phyloP scores from a whole-genome alignment of 2,329 filamentous ascomycete species.

The Verticillium isaacii region DNA sequence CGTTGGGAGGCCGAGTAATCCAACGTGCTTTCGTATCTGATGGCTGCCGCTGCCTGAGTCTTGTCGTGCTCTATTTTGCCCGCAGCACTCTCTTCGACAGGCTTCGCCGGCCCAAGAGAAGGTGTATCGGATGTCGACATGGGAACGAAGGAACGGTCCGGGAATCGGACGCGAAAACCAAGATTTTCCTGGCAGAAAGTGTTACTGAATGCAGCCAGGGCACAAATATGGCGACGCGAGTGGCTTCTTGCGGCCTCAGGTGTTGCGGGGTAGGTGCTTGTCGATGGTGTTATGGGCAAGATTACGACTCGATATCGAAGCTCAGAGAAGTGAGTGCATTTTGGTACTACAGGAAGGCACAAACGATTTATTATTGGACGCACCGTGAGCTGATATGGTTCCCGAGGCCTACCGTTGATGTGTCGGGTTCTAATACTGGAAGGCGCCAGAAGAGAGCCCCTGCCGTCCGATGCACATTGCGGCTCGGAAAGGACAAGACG shows the following conservation, averaged over 20 bases:
- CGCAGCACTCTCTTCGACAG: not conserved
- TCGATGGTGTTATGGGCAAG: too few relatives aligned
- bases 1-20: not conserved
- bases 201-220: too few relatives aligned
- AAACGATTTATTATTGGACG: not conserved
- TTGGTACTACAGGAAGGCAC: not conserved
- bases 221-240: too few relatives aligned
- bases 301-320: too few relatives aligned
- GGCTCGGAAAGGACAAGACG: too few relatives aligned
- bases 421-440: not conserved
- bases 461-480: not conserved
- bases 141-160: too few relatives aligned
- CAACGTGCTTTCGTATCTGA: not conserved
- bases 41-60: not conserved
- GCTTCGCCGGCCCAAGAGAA: not conserved
- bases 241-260: too few relatives aligned
- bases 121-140: too few relatives aligned
- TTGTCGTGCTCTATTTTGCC: not conserved
- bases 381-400: not conserved
- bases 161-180: too few relatives aligned
- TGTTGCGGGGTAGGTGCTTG: too few relatives aligned
- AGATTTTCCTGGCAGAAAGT: too few relatives aligned
- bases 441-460: not conserved
- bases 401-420: not conserved
- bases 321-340: too few relatives aligned